Base-by-base conservation (phyloP, 805 yeast species). In the Starmerella bombicola region DNA sequence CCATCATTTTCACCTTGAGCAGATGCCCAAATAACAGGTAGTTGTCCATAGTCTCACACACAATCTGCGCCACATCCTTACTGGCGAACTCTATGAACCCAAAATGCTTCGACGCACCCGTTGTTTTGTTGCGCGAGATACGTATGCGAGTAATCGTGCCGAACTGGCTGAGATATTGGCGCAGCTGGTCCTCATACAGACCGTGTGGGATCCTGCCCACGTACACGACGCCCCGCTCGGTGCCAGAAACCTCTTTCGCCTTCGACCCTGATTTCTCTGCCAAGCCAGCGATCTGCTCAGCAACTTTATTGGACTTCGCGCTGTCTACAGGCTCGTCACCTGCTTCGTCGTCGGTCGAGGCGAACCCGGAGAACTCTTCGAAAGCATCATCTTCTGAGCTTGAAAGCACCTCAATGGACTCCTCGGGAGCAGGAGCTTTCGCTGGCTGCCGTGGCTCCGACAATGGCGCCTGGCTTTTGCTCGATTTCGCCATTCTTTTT, bases 1-100 rank as follows among this genome's bases (percentile, higher is more conserved):
- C 67, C 58, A 52, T 71, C 68, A 52, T 74, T 71, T 71, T 66
- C 28, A 80, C 86, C 61, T 81, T 78, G 52, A 91, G 65, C 47
- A 86, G 71, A 61, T 88, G 96, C 5, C 93, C 93, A 64, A 82
- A 77, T 33, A 91, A 58, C 47, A 91, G 69, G 55, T 91, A 91
- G 63, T 91, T 91, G 63, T 91, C 78, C 98, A 91, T 91, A 34
- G 96, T 78, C 50, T 91, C 97, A 46, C 80, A 81, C 3, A 95
- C 98, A 46, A 85, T 69, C 51, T 75, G 71, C 33, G 97, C 96
- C 41, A 80, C 93, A 35, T 77, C 82, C 29, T 60, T 57, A 40
- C 74, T 69, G 31, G 70, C 72, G 56, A 88, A 91, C 62, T 91
- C 95, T 34, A 91, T 66, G 60, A 83, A 88, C 5, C 85, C 97